Evolutionary conservation across 1,284 basidiomycete species (phyloP).

Genomic region (Cutaneotrichosporon spelunceum): DNA sequence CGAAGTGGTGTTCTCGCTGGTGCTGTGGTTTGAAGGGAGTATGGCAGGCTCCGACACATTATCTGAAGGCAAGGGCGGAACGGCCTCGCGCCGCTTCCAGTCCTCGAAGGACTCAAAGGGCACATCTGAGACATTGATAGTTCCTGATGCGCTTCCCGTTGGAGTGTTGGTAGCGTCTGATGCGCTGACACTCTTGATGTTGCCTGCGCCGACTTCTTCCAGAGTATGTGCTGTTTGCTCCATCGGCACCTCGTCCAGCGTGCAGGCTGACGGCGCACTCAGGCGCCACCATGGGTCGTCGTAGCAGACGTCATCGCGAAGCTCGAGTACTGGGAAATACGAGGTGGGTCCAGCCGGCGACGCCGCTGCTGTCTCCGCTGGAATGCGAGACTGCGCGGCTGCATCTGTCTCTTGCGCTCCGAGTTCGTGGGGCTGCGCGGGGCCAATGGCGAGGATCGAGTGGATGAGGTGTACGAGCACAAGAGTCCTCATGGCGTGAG

Average conservation of each 20-base stretch:
- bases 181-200: neutral
- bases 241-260: neutral
- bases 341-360: neutral
- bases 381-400: neutral
- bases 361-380: neutral
- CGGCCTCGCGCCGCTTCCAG: constrained; percentile 71
- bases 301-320: neutral
- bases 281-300: neutral
- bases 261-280: neutral
- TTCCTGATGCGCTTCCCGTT: neutral
- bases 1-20: constrained; percentile 6
- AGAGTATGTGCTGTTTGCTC: neutral
- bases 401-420: neutral
- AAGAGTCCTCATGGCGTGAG: constrained; percentile 13
- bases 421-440: constrained; percentile 5
- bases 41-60: neutral
- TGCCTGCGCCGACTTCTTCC: neutral
- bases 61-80: constrained; percentile 29
- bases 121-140: neutral
- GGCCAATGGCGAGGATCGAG: constrained; percentile 8
- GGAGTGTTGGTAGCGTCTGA: too few species aligned
- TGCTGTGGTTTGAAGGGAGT: neutral
- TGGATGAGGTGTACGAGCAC: constrained; percentile 11
- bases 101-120: constrained; percentile 76
- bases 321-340: neutral